These are phyloP conservation scores for Ophiostoma novo-ulmi DNA, from an alignment of 2,329 filamentous ascomycete genomes.

Conservation along the genomic window DNA sequence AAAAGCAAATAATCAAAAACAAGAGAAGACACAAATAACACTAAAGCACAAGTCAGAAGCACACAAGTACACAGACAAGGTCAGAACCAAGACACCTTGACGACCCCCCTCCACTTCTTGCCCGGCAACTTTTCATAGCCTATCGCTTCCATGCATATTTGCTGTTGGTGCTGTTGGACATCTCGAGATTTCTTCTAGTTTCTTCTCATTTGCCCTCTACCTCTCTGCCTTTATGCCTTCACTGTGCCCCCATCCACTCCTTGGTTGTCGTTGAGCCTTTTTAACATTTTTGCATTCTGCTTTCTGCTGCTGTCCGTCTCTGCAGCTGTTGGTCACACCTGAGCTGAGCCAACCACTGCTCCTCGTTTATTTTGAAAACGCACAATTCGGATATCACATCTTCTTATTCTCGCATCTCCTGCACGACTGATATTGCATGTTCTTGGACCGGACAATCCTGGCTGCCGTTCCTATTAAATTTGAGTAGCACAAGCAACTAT, in stretches of 20 bases:
- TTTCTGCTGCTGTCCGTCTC: slow-evolving; percentile 18
- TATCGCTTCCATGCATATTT: slow-evolving; percentile 26
- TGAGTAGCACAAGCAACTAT: not conserved
- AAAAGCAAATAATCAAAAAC: not conserved
- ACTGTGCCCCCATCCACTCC: not conserved
- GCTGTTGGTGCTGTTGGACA: not conserved
- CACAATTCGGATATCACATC: slow-evolving; percentile 16
- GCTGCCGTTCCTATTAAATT: not conserved
- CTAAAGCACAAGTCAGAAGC: not conserved
- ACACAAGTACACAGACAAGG: not conserved
- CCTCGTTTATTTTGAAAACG: slow-evolving; percentile 16
- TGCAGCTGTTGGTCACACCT: slow-evolving; percentile 8
- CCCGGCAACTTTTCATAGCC: slow-evolving; percentile 11
- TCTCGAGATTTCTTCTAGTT: not conserved
- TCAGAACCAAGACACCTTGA: not conserved
- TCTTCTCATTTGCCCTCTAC: not conserved
- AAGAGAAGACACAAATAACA: not conserved
- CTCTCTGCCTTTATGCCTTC: not conserved
- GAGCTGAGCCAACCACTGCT: slow-evolving; percentile 22
- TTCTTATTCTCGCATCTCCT: slow-evolving; percentile 3
- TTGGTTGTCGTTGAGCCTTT: not conserved
- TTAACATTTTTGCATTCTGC: not conserved
- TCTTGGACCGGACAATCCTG: not conserved
- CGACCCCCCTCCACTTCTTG: not conserved
- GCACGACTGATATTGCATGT: slow-evolving; percentile 6